Evolutionary conservation across 345 rosid genomes (phyloP), one percentile per base, ranked within the genome.

Genomic region (Salix caprea): DNA sequence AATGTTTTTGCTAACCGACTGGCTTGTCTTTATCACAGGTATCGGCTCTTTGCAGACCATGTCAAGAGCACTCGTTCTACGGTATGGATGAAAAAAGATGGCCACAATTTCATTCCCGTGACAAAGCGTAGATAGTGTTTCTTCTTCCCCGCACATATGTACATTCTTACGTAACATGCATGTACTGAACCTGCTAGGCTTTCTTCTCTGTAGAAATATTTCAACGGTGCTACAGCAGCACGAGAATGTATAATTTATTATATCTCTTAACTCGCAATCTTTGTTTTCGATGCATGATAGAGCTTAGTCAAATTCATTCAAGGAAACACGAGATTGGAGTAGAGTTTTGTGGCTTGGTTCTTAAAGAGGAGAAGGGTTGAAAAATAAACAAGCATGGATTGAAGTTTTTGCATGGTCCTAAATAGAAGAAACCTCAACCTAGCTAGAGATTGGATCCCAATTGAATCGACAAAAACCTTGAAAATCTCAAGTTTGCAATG

Each of bases 21-120:
- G 5, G 23, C 37, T 39, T 67, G 58, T 65, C 46, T 76, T 71
- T 34, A 30, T 67, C 56, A 73, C 91, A 93, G 98, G 94, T 86
- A 96, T 79, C 80, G 81, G 23, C 88, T 96, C 67, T 92, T 93
- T 60, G 71, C 77, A 13, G 96, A 92, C 21, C 77, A 85, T 76
- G 94, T 93, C 56, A 91, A 83, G 82, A 88, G 81, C 79, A 93
- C 98, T 7, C 88, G 97, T 24, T 89, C 94, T 18, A 89, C 94
- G 0, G 69, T 85, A 62, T 90, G 98, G 98, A 75, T 93, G 60
- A 96, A 76, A 78, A 88, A 85, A 68, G 90, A 81, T 26, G 84
- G 88, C 69, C 76, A 80, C 16, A 79, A 77, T 70, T 91, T 89
- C 79, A 84, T 70, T 48, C 87, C 89, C 12, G 87, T 88, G 36